These are phyloP conservation scores for Fusarium dlaminii DNA, from an alignment of 2,329 filamentous ascomycete genomes.

Conservation along the genomic window DNA sequence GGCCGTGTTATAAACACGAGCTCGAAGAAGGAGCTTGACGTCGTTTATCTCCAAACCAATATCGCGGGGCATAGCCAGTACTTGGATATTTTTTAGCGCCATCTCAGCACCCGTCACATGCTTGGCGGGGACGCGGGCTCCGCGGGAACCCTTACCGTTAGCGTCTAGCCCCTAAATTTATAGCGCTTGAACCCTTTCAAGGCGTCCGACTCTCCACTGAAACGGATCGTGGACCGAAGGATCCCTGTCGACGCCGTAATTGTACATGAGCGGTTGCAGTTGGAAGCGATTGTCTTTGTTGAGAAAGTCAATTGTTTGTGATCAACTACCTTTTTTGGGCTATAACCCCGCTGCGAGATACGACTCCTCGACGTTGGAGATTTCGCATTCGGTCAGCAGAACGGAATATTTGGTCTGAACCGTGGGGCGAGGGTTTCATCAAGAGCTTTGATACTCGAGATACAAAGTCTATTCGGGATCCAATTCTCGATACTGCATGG, in stretches of 20 bases:
- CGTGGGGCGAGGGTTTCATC: constrained; percentile 15
- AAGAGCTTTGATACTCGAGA: not conserved
- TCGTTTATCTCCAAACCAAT: constrained; percentile 20
- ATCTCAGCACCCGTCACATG: constrained; percentile 40
- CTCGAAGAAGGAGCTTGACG: constrained; percentile 28
- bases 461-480: not conserved
- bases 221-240: constrained; percentile 22
- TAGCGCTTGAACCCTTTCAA: constrained; percentile 11
- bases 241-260: constrained; percentile 34
- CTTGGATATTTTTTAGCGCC: constrained; percentile 47
- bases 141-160: constrained; percentile 13
- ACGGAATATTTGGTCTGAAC: not conserved
- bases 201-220: constrained; percentile 13
- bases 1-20: constrained; percentile 17
- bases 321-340: constrained; percentile 8
- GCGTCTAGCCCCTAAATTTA: constrained; percentile 18
- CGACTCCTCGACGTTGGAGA: not conserved
- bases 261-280: constrained; percentile 26
- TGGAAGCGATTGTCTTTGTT: not conserved
- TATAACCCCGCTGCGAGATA: constrained; percentile 5
- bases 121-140: constrained; percentile 17
- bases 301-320: not conserved
- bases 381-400: not conserved
- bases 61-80: constrained; percentile 44
- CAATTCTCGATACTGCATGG: not conserved